These are phyloP conservation scores for Selaginella tamariscina DNA, from an alignment of 75 land plant species.

Conservation along the genomic window DNA sequence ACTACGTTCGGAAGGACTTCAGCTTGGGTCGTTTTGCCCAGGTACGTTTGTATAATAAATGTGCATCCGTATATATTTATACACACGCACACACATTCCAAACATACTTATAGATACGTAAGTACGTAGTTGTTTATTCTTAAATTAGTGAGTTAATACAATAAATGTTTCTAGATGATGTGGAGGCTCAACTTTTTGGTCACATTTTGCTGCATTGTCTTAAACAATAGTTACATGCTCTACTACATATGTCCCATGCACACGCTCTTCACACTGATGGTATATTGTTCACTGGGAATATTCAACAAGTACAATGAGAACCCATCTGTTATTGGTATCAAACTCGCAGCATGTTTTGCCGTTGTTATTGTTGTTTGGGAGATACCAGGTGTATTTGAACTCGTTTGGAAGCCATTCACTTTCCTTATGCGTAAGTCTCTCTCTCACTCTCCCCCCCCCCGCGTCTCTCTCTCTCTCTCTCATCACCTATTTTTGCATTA, in stretches of 20 bases:
- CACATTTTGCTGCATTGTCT: constrained; percentile 74
- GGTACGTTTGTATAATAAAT: constrained; percentile 31
- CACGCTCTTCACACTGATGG: constrained; percentile 96
- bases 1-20: constrained; percentile 91
- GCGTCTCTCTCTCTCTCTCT: not conserved
- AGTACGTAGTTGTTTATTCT: not conserved
- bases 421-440: constrained; percentile 60
- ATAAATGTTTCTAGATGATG: constrained; percentile 75
- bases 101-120: not conserved
- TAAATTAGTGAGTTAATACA: not conserved
- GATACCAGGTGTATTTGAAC: constrained; percentile 84
- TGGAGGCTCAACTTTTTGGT: constrained; percentile 98
- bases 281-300: constrained; percentile 88
- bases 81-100: not conserved
- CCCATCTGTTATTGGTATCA: constrained; percentile 64
- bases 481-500: not conserved
- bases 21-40: constrained; percentile 87
- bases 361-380: constrained; percentile 91
- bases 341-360: constrained; percentile 58
- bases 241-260: constrained; percentile 99
- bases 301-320: constrained; percentile 80
- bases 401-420: constrained; percentile 77
- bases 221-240: constrained; percentile 89
- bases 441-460: not conserved
- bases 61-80: constrained; percentile 3